Evolutionary conservation across 2,329 filamentous ascomycete species (phyloP).

Genomic region (Neopestalotiopsis rosae): DNA sequence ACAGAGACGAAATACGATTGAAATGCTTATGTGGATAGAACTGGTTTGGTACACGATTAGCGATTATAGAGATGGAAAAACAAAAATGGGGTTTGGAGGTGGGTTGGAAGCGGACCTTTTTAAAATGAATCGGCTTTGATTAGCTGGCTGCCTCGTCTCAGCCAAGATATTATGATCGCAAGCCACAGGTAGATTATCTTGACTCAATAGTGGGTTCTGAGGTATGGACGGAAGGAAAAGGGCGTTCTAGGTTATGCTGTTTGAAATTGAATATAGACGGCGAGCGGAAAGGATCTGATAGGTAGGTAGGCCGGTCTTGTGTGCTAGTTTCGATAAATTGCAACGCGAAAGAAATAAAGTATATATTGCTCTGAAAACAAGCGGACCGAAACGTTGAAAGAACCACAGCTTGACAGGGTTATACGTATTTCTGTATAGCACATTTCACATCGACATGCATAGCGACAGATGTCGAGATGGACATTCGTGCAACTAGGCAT

Average conservation of each 20-base stretch:
- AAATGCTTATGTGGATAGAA: slow-evolving; percentile 2
- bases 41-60: background rate
- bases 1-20: background rate
- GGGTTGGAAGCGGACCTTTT: background rate
- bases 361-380: no score
- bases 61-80: background rate
- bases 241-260: background rate
- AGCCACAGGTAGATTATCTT: background rate
- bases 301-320: background rate
- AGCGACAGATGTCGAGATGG: no score
- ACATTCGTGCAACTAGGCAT: no score
- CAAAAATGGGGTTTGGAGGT: background rate
- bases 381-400: no score
- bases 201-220: background rate
- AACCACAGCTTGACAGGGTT: no score
- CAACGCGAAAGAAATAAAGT: background rate
- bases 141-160: background rate
- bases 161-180: background rate
- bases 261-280: background rate
- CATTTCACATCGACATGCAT: no score
- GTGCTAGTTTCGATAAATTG: background rate
- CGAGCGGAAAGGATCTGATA: background rate
- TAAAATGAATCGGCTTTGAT: background rate
- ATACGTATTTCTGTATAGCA: no score
- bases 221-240: background rate